Evolutionary conservation across 179 eudicot genomes (phyloP).

Genomic region (Amaranthus tricolor): DNA sequence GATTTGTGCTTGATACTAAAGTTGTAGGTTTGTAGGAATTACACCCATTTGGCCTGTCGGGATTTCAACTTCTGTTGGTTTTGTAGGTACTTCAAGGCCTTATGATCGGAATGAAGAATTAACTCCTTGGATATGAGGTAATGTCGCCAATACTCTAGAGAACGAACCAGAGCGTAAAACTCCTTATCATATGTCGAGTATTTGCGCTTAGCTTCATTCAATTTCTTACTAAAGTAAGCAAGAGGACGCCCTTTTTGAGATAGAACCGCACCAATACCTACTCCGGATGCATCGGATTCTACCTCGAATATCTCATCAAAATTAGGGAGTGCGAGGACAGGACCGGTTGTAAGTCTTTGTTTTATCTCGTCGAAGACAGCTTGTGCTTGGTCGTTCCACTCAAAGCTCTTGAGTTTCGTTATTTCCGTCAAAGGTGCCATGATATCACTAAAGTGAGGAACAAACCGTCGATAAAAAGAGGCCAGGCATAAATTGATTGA

Average conservation of each 20-base stretch:
- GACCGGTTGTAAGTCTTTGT: neutral
- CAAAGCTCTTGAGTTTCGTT: neutral
- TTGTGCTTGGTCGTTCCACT: neutral
- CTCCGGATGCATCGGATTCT: neutral
- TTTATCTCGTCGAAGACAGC: neutral
- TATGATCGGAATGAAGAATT: conserved; percentile 3
- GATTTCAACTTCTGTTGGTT: too few species aligned
- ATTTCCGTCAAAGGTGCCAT: neutral
- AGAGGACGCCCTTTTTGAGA: neutral
- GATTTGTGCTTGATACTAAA: too few species aligned
- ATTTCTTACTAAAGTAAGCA: neutral
- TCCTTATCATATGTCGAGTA: conserved; percentile 11
- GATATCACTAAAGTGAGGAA: neutral
- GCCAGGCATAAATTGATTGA: neutral
- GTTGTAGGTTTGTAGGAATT: too few species aligned
- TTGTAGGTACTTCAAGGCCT: neutral
- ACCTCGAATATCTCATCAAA: neutral
- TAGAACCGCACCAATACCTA: neutral
- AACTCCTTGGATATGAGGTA: neutral
- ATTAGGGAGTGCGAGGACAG: neutral
- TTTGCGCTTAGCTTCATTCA: neutral
- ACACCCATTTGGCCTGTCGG: too few species aligned
- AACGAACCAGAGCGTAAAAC: neutral
- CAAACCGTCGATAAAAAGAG: neutral
- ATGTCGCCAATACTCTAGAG: neutral